Base-by-base conservation (phyloP, 73 alveolate genomes). In the Breviolum minutum region DNA sequence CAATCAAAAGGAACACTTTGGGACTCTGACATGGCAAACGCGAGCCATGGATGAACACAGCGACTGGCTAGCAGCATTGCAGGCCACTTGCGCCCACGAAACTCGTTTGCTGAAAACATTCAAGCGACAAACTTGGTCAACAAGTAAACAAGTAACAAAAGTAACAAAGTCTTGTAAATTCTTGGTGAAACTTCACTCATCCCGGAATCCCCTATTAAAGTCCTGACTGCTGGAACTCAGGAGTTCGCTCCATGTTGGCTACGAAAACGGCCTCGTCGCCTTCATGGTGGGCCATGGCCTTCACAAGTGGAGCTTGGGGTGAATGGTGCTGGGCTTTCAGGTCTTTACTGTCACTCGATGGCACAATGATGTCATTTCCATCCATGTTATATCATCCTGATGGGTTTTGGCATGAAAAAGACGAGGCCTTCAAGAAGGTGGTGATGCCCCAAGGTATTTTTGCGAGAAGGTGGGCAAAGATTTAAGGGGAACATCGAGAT, bases 191-290 rank as follows among this genome's bases (percentile, higher is more conserved):
- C 77, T 68, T 68, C 11, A 68, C n/a, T 14, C 77, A 14, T 68
- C 24, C 6, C n/a, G 8, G 2, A 17, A 14, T 68, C 24, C 6
- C n/a, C 77, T 1, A 17, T 4, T 68, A 68, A 68, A 68, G 24
- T 17, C 77, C 3, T 14, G 77, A 14, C 77, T 68, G 1, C 77
- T 68, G 17, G 26, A 77, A 7, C 88, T 12, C 26, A 90, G 96
- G 96, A 90, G 87, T 90, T 90, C 19, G 96, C 80, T 54, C 96
- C 96, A 0, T 29, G 63, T 29, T 90, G 96, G 96, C 87, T 90
- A 8, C 87, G 96, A 27, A 90, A 90, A 76, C 71, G 96, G 76
- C 87, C 63, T 2, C 83, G 87, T 29, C 48, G 64, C 60, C 61
- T 68, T 32, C 82, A 73, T 5, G 14, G 73, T 32, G 96, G 96